Percentiles rank a stretch among this genome's conserved stretches.
These are phyloP conservation scores for Sporothrix phasma DNA, from an alignment of 2,329 filamentous ascomycete species.

Conservation along the genomic window DNA sequence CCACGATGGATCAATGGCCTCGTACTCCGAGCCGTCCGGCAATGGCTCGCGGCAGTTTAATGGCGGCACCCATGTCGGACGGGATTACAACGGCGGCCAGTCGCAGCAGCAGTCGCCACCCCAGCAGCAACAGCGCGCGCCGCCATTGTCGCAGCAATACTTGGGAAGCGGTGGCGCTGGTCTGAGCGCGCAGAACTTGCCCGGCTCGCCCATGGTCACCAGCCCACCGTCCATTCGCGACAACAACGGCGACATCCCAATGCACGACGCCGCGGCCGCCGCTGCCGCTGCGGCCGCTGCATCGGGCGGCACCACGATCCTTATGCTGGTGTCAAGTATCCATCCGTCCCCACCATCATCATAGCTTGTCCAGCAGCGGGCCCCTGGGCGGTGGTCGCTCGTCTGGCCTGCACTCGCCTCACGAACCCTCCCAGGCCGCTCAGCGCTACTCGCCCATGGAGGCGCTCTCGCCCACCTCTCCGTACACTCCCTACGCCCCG, in stretches of 20 bases:
- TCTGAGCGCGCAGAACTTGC: slow-evolving; percentile 32
- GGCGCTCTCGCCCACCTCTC: slow-evolving; percentile 66
- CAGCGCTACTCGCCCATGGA: slow-evolving; percentile 97
- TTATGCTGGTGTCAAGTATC: slow-evolving; percentile 79
- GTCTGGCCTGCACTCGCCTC: slow-evolving; percentile 56
- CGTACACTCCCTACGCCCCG: slow-evolving; percentile 61
- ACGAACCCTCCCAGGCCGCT: slow-evolving; percentile 70
- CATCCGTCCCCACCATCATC: slow-evolving; percentile 66
- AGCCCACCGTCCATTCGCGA: slow-evolving; percentile 47
- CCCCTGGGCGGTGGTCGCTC: slow-evolving; percentile 23
- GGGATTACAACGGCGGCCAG: slow-evolving; percentile 19
- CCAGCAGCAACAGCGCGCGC: slow-evolving; percentile 19
- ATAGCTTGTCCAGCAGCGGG: slow-evolving; percentile 50
- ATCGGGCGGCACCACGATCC: slow-evolving; percentile 46
- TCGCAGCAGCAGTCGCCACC: slow-evolving; percentile 20
- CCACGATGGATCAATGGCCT: slow-evolving; percentile 53
- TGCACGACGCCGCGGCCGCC: slow-evolving; percentile 59
- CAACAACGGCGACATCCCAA: slow-evolving; percentile 65
- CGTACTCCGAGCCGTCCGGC: slow-evolving; percentile 55
- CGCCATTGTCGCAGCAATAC: slow-evolving; percentile 18
- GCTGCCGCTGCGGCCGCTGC: slow-evolving; percentile 1
- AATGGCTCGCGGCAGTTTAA: slow-evolving; percentile 54
- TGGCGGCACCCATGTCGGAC: slow-evolving; percentile 27
- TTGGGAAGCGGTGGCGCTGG: slow-evolving; percentile 17
- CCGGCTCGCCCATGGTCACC: slow-evolving; percentile 43